These are phyloP conservation scores for Corymbia maculata DNA, from an alignment of 345 rosid species.

Conservation along the genomic window DNA sequence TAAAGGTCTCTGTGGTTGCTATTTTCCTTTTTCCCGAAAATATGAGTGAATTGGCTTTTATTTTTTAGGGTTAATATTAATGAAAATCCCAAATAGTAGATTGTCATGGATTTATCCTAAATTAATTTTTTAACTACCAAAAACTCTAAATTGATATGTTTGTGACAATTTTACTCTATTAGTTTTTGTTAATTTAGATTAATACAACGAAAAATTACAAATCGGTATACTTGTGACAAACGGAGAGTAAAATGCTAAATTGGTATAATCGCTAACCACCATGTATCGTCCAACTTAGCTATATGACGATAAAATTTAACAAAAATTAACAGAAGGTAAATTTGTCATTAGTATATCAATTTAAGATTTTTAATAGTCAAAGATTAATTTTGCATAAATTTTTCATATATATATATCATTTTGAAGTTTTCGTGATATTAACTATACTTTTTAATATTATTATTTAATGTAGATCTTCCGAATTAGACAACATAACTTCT, in stretches of 20 bases:
- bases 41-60: neutral
- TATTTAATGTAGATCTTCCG: too few species aligned
- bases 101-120: rapidly evolving
- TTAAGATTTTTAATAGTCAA: too few species aligned
- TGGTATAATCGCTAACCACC: rapidly evolving
- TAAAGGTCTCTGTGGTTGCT: neutral
- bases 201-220: rapidly evolving
- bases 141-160: rapidly evolving
- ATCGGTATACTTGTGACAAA: rapidly evolving
- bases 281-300: rapidly evolving
- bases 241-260: rapidly evolving
- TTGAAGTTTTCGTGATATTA: too few species aligned
- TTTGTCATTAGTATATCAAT: too few species aligned
- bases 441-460: too few species aligned
- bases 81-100: neutral
- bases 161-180: neutral
- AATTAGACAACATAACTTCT: too few species aligned
- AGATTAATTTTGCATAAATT: too few species aligned
- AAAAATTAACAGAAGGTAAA: too few species aligned
- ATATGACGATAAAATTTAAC: too few species aligned
- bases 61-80: neutral
- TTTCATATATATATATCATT: too few species aligned
- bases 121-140: rapidly evolving
- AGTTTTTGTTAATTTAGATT: rapidly evolving
- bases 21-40: neutral